Percentiles rank a stretch among this genome's conserved stretches.
These are phyloP conservation scores for Poterioochromonas sp. DNA, from an alignment of 352 stramenopile species.

Conservation along the genomic window DNA sequence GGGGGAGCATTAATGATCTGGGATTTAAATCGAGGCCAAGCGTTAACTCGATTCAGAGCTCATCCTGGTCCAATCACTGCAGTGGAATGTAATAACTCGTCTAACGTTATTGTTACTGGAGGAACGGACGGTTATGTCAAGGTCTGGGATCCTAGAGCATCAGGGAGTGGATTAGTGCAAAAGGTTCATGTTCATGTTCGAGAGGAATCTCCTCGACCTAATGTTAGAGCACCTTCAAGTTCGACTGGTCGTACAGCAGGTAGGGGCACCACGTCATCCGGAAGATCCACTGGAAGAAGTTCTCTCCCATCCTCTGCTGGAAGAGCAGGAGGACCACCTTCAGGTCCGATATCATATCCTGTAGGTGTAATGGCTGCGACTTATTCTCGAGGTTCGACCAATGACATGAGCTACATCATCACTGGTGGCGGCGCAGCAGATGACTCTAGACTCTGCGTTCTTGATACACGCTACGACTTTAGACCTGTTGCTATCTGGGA, in stretches of 20 bases:
- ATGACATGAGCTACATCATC: background rate
- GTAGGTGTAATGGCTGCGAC: background rate
- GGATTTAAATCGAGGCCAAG: background rate
- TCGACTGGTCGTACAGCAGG: background rate
- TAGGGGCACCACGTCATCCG: background rate
- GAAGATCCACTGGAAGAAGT: too few relatives aligned
- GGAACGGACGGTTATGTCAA: conserved; percentile 29
- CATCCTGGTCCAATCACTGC: conserved; percentile 13
- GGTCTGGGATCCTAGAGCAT: conserved; percentile 21
- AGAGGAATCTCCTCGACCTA: background rate
- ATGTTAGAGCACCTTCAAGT: background rate
- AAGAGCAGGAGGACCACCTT: too few relatives aligned
- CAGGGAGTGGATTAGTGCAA: background rate
- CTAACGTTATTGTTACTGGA: background rate
- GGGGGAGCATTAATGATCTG: conserved; percentile 3
- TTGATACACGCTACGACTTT: background rate
- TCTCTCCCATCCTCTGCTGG: background rate
- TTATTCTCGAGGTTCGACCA: background rate
- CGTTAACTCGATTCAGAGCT: background rate
- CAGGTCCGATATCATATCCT: background rate
- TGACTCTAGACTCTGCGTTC: background rate
- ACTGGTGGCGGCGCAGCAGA: background rate
- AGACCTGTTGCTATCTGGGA: background rate
- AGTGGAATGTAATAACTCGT: background rate
- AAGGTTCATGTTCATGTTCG: background rate